Evolutionary conservation across 1,284 basidiomycete genomes (phyloP).

Genomic region (Bjerkandera adusta): DNA sequence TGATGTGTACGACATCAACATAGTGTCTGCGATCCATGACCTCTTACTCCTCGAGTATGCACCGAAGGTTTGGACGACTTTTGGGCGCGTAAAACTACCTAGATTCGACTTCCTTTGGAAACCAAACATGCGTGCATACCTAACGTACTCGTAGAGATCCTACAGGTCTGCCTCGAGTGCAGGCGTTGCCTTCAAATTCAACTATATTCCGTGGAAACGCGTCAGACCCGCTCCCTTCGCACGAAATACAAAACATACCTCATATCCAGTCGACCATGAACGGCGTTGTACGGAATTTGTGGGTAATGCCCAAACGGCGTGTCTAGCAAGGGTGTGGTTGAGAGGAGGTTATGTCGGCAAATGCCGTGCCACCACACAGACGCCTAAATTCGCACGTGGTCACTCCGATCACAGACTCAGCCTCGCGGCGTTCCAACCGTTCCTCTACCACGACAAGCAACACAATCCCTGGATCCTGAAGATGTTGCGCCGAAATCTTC

Average conservation of each 20-base stretch:
- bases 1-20: slow-evolving; percentile 66
- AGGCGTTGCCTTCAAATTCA: slow-evolving; percentile 73
- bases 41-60: slow-evolving; percentile 71
- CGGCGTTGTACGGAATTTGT: slow-evolving; percentile 76
- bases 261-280: slow-evolving; percentile 77
- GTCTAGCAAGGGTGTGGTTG: not conserved
- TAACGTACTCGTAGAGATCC: slow-evolving; percentile 87
- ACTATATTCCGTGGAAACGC: too few relatives aligned
- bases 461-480: too few relatives aligned
- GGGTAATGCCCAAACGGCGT: too few relatives aligned
- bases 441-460: too few relatives aligned
- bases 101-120: not conserved
- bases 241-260: slow-evolving; percentile 58
- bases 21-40: slow-evolving; percentile 73
- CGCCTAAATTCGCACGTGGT: too few relatives aligned
- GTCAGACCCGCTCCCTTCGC: slow-evolving; percentile 1
- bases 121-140: slow-evolving; percentile 40
- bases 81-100: slow-evolving; percentile 35
- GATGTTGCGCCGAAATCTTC: too few relatives aligned
- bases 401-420: too few relatives aligned
- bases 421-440: too few relatives aligned
- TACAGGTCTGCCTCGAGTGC: slow-evolving; percentile 82
- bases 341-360: not conserved
- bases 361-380: not conserved
- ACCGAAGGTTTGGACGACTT: slow-evolving; percentile 78